A percentile compares a stretch with the other conserved stretches of the same genome.
Conservation (phyloP, 139 green algal genomes). For the Ettlia oleoabundans region DNA sequence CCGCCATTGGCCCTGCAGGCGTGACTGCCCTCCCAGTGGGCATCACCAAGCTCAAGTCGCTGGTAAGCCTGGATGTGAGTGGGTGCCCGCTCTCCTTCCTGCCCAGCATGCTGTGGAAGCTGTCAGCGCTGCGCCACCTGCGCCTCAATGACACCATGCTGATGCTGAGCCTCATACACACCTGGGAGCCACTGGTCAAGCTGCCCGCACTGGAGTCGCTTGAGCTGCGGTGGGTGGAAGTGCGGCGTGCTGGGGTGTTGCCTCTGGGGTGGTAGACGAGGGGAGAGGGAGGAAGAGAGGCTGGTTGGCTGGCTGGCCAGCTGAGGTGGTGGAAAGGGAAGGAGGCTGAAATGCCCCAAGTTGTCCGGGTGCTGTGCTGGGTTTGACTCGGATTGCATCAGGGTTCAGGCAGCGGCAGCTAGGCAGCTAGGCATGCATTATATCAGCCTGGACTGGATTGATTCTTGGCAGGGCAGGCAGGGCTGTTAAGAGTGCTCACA, state of each 20-base stretch:
- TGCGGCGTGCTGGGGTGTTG: neutral
- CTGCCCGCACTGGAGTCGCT: constrained; percentile 18
- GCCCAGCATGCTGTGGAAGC: constrained; percentile 4
- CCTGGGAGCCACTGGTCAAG: constrained; percentile 26
- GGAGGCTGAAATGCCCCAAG: neutral
- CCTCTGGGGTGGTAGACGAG: no score
- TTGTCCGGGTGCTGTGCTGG: no score
- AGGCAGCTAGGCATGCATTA: no score
- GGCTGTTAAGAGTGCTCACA: no score
- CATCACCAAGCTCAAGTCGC: constrained; percentile 27
- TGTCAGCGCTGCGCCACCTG: constrained; percentile 22
- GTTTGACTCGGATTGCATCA: no score
- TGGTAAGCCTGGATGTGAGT: constrained; percentile 16
- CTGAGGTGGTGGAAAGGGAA: no score
- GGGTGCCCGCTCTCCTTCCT: constrained; percentile 20
- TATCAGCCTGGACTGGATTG: no score
- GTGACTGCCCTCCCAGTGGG: constrained; percentile 8
- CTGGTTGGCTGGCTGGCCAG: neutral
- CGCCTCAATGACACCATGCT: constrained; percentile 22
- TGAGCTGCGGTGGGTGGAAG: constrained; percentile 19
- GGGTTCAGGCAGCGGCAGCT: no score
- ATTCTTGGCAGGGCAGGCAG: no score
- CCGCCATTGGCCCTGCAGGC: constrained; percentile 9
- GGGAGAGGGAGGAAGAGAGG: neutral
- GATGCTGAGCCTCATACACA: neutral